Evolutionary conservation across 495 filamentous ascomycete genomes (phyloP).

Genomic region (Baudoinia panamericana): DNA sequence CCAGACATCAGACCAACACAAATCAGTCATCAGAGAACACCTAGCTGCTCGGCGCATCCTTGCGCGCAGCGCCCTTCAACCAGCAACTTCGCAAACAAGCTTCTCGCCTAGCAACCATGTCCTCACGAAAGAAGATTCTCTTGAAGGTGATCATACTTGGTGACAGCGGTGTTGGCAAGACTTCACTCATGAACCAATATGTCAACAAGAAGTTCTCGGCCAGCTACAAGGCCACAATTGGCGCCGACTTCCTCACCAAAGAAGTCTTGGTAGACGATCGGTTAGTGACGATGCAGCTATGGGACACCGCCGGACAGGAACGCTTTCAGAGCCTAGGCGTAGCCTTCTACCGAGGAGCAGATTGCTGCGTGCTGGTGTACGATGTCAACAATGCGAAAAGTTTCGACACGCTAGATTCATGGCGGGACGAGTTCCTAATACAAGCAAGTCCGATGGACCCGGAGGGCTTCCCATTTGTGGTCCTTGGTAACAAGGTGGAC

Average conservation of each 20-base stretch:
- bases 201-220: constrained; percentile 99
- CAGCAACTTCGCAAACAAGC: too few relatives aligned
- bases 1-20: too few relatives aligned
- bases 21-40: too few relatives aligned
- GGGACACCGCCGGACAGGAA: constrained; percentile 97
- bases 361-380: constrained; percentile 97
- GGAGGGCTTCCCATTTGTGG: constrained; percentile 95
- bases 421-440: constrained; percentile 97
- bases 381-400: constrained; percentile 99
- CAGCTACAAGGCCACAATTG: constrained; percentile 98
- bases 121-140: constrained; percentile 92
- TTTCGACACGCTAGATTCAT: constrained; percentile 96
- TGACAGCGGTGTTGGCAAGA: constrained; percentile 97
- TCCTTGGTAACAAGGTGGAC: constrained; percentile 98
- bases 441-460: constrained; percentile 93
- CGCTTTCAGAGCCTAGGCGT: constrained; percentile 95
- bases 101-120: too few relatives aligned
- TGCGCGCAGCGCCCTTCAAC: too few relatives aligned
- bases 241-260: constrained; percentile 96
- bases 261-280: constrained; percentile 96
- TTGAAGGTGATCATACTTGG: constrained; percentile 98
- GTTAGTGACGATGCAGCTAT: constrained; percentile 97
- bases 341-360: constrained; percentile 94
- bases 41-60: too few relatives aligned
- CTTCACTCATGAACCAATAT: constrained; percentile 99